Conservation (phyloP, 2,329 filamentous ascomycete genomes). For the Stagonosporopsis chrysanthemi region DNA sequence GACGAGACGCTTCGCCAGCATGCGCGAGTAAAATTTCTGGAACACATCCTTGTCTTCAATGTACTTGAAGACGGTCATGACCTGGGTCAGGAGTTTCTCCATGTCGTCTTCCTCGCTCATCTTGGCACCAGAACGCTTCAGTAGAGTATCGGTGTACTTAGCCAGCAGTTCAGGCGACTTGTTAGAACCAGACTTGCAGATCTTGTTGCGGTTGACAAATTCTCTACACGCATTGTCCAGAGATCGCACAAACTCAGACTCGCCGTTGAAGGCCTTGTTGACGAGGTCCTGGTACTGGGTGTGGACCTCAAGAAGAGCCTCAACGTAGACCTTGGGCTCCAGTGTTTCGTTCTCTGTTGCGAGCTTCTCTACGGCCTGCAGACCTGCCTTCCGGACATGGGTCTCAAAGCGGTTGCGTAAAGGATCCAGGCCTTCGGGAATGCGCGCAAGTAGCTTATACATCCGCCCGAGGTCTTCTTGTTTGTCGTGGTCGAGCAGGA, state of each 20-base stretch:
- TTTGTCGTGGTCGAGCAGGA: slow-evolving; percentile 90
- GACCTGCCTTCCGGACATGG: slow-evolving; percentile 88
- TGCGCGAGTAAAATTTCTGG: slow-evolving; percentile 98
- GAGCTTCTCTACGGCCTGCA: slow-evolving; percentile 89
- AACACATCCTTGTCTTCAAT: slow-evolving; percentile 99
- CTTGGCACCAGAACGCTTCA: slow-evolving; percentile 86
- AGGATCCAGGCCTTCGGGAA: slow-evolving; percentile 90
- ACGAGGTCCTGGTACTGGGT: slow-evolving; percentile 91
- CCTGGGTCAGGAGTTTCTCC: slow-evolving; percentile 85
- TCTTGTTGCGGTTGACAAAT: slow-evolving; percentile 96
- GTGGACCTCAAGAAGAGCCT: slow-evolving; percentile 92
- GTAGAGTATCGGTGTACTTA: slow-evolving; percentile 90
- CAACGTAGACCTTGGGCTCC: slow-evolving; percentile 96
- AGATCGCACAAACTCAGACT: slow-evolving; percentile 95
- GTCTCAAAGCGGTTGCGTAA: slow-evolving; percentile 86
- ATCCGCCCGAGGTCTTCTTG: slow-evolving; percentile 95
- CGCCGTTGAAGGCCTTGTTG: slow-evolving; percentile 89
- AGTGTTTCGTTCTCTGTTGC: slow-evolving; percentile 86
- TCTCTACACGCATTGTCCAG: slow-evolving; percentile 97
- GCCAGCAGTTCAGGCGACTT: slow-evolving; percentile 94
- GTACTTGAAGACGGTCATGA: slow-evolving; percentile 99
- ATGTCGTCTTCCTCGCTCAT: slow-evolving; percentile 93
- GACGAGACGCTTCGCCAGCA: slow-evolving; percentile 92
- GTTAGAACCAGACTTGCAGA: slow-evolving; percentile 92
- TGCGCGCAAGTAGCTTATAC: slow-evolving; percentile 89